phyloP scores from a whole-genome alignment of 305 asterid species.

The Nicotiana rustica region DNA sequence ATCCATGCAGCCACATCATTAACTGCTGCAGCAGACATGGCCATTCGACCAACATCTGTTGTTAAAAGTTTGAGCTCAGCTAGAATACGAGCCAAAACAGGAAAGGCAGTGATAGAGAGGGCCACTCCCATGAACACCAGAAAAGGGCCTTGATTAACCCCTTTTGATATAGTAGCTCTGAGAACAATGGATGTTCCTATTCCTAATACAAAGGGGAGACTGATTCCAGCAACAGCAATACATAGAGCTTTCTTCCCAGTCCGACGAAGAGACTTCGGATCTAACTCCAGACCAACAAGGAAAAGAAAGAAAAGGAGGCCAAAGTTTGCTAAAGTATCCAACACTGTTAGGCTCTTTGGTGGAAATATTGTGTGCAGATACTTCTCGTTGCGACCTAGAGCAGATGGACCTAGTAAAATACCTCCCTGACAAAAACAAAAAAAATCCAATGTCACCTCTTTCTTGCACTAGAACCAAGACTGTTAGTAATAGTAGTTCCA shows the following conservation, averaged over 20 bases:
- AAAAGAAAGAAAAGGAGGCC: constrained; percentile 89
- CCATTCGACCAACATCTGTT: constrained; percentile 81
- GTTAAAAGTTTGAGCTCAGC: constrained; percentile 93
- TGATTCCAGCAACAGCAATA: constrained; percentile 85
- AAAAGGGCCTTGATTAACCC: constrained; percentile 61
- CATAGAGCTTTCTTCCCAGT: constrained; percentile 77
- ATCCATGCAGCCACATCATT: constrained; percentile 96
- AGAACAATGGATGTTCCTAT: constrained; percentile 78
- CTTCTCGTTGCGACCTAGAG: constrained; percentile 64
- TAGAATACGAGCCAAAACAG: constrained; percentile 88
- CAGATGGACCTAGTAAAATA: constrained; percentile 88
- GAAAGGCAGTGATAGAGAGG: constrained; percentile 92
- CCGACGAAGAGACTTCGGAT: constrained; percentile 59
- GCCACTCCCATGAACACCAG: constrained; percentile 96
- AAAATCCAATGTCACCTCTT: constrained; percentile 26
- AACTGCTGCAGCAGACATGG: constrained; percentile 98
- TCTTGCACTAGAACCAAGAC: neutral
- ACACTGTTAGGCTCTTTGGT: constrained; percentile 69
- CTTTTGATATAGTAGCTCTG: constrained; percentile 57
- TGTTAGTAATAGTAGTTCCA: neutral
- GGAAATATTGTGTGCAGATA: constrained; percentile 74
- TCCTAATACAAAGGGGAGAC: constrained; percentile 73
- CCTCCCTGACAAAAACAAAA: constrained; percentile 70
- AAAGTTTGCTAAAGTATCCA: constrained; percentile 85
- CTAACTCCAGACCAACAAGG: constrained; percentile 89